phyloP scores from a whole-genome alignment of 495 filamentous ascomycete species.

The Penicillium canescens region DNA sequence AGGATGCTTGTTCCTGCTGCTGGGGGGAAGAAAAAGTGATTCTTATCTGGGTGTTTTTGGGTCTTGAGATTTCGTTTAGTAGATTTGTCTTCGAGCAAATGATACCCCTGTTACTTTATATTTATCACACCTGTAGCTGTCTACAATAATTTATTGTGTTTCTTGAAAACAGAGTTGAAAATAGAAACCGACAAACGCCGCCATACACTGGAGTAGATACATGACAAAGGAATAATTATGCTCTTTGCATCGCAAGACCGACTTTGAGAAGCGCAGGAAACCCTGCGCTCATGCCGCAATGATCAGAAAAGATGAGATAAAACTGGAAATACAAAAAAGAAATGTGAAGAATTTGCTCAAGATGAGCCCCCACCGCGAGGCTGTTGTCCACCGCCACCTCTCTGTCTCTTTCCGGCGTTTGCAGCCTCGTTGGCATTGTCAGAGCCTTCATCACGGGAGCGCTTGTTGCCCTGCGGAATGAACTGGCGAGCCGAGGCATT shows the following conservation, averaged over 20 bases:
- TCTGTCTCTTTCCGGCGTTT: slow-evolving; percentile 52
- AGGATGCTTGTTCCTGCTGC: slow-evolving; percentile 38
- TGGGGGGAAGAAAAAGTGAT: slow-evolving; percentile 31
- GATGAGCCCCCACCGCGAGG: slow-evolving; percentile 25
- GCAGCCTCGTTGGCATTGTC: slow-evolving; percentile 42
- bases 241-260: neutral
- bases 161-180: neutral
- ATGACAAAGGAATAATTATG: slow-evolving; percentile 4
- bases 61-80: neutral
- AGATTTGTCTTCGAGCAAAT: neutral
- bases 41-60: neutral
- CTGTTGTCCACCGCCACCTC: slow-evolving; percentile 47
- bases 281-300: neutral
- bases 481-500: slow-evolving; percentile 61
- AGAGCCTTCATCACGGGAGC: slow-evolving; percentile 61
- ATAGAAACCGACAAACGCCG: neutral
- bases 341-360: slow-evolving; percentile 11
- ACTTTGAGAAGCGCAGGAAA: neutral
- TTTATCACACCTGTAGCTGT: neutral
- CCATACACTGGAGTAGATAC: slow-evolving; percentile 20
- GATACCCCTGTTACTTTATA: neutral
- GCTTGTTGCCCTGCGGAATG: slow-evolving; percentile 64
- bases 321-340: slow-evolving; percentile 14
- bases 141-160: too few species aligned
- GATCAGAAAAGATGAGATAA: neutral